phyloP scores from a whole-genome alignment of 164 flowering plant genomes.

The Vitis riparia region DNA sequence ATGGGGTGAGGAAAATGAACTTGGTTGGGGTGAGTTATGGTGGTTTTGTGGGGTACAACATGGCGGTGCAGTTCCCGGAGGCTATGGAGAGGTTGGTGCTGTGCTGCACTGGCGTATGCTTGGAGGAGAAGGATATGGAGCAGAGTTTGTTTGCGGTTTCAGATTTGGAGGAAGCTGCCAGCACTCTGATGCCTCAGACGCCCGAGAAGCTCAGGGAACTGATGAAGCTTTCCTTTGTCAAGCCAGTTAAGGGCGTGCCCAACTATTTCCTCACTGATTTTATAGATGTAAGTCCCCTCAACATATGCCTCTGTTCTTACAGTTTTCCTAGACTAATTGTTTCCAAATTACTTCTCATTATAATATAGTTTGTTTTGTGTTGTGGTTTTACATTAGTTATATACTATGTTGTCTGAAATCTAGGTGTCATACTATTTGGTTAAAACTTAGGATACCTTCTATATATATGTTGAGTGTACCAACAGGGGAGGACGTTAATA shows the following conservation, averaged over 20 bases:
- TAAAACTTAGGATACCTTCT: too few species aligned
- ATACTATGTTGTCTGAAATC: too few species aligned
- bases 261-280: slow-evolving; percentile 41
- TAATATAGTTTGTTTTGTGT: too few species aligned
- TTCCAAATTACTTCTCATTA: not conserved
- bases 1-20: slow-evolving; percentile 30
- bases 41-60: slow-evolving; percentile 53
- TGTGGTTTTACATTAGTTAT: too few species aligned
- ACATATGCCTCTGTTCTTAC: not conserved
- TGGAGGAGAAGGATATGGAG: slow-evolving; percentile 49
- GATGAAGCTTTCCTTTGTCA: slow-evolving; percentile 31
- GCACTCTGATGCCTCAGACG: slow-evolving; percentile 48
- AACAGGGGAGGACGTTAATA: too few species aligned
- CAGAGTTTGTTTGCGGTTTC: slow-evolving; percentile 37
- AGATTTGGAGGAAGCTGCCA: slow-evolving; percentile 39
- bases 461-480: too few species aligned
- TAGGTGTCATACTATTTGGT: too few species aligned
- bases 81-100: slow-evolving; percentile 40
- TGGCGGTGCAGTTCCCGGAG: slow-evolving; percentile 43
- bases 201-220: slow-evolving; percentile 44
- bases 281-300: slow-evolving; percentile 33
- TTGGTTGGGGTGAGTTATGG: slow-evolving; percentile 61
- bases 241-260: slow-evolving; percentile 39
- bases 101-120: slow-evolving; percentile 49
- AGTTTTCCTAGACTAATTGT: not conserved